These are phyloP conservation scores for Chlamydomonas sp. DNA, from an alignment of 139 green algal genomes.

Conservation along the genomic window DNA sequence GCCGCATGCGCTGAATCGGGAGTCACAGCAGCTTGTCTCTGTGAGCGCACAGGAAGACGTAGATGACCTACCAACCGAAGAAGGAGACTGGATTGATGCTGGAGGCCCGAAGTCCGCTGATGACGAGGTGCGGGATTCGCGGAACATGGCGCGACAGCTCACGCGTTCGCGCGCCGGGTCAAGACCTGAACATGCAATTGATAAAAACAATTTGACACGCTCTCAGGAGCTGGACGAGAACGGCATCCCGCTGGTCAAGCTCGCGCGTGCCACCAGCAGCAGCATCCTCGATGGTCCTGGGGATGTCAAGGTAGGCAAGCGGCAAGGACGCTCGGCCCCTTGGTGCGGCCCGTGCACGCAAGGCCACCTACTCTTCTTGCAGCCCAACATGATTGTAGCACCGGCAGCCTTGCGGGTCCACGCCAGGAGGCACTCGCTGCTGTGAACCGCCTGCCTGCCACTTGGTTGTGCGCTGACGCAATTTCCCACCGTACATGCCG, in stretches of 20 bases:
- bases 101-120: background rate
- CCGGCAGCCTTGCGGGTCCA: too few species aligned
- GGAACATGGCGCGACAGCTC: background rate
- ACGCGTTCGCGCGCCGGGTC: too few species aligned
- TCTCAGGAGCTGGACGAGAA: conserved; percentile 28
- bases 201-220: background rate
- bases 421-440: too few species aligned
- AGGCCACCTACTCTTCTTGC: too few species aligned
- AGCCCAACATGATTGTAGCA: too few species aligned
- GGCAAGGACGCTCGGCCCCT: too few species aligned
- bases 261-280: conserved; percentile 10
- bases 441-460: too few species aligned
- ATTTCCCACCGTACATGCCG: too few species aligned
- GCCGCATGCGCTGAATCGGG: too few species aligned
- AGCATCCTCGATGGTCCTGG: conserved; percentile 28
- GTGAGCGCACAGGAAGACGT: conserved; percentile 19
- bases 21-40: background rate
- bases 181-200: background rate
- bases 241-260: conserved; percentile 17
- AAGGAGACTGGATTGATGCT: background rate
- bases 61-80: conserved; percentile 23
- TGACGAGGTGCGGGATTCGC: background rate
- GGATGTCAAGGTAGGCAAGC: conserved; percentile 26
- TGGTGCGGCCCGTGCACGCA: too few species aligned
- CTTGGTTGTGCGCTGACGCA: too few species aligned